phyloP scores from a whole-genome alignment of 1,284 basidiomycete species.

The Tremellales sp. region DNA sequence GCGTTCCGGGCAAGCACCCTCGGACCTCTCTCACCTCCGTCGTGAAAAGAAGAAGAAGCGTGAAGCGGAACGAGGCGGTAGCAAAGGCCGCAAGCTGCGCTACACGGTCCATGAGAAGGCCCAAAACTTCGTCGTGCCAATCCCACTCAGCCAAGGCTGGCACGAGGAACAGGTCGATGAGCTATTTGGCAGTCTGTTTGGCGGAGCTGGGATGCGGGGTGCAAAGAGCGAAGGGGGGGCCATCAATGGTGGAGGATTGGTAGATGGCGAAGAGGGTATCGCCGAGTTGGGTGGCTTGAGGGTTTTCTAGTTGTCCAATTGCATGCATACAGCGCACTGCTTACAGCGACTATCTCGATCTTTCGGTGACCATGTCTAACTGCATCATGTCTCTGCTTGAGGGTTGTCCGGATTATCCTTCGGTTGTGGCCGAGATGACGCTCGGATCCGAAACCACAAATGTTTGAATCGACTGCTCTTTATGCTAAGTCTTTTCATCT shows the following conservation, averaged over 20 bases:
- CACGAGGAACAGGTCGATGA: conserved; percentile 92
- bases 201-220: conserved; percentile 47
- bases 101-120: conserved; percentile 91
- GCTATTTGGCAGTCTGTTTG: conserved; percentile 77
- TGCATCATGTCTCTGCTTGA: too few species aligned
- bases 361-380: background rate
- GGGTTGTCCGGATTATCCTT: too few species aligned
- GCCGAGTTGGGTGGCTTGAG: conserved; percentile 27
- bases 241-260: conserved; percentile 10
- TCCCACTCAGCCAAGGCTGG: conserved; percentile 63
- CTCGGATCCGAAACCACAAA: too few species aligned
- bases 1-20: conserved; percentile 27
- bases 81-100: conserved; percentile 80
- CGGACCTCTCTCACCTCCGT: conserved; percentile 33
- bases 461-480: too few species aligned
- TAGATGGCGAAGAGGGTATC: conserved; percentile 17
- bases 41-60: conserved; percentile 63
- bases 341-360: background rate
- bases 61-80: conserved; percentile 85
- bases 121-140: conserved; percentile 89
- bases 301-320: conserved; percentile 18
- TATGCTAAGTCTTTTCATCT: too few species aligned
- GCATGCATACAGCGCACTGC: background rate
- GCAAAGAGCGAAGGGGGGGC: conserved; percentile 15
- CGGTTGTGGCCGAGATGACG: too few species aligned